Evolutionary conservation across 805 yeast species (phyloP), one percentile per base, ranked within the genome.

Genomic region (Hanseniaspora singularis): DNA sequence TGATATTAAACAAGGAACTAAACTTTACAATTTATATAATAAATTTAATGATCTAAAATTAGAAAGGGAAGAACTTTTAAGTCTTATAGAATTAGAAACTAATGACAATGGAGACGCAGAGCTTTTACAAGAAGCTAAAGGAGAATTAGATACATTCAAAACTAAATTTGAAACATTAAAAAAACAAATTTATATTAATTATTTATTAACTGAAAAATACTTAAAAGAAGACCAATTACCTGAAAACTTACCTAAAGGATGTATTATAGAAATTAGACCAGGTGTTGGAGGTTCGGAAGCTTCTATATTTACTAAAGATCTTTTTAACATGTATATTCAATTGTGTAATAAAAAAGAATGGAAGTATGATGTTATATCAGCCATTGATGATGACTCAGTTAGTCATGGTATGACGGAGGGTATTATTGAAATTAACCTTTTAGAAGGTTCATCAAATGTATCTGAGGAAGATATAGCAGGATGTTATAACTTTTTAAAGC

Each of bases 281-380:
- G 98, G 98, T 7, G 86, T 89, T 2, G 98, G 98, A 14, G 98
- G 98, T 2, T 74, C 79, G 5, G 98, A 92, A 58, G 96, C 98
- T 0, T 78, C 79, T 59, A 72, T 92, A 12, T 92, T 92, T 62
- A 76, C 97, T 0, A 73, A 72, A 33, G 92, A 92, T 57, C 64
- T 92, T 49, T 62, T 86, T 50, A 71, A 72, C 49, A 86, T 92
- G 97, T 92, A 92, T 61, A 64, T 71, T 23, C 77, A 74, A 49
- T 87, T 76, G 58, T 83, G 89, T 31, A 72, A 72, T 48, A 54
- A 64, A 34, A 73, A 76, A 54, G 64, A 69, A 38, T 92, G 97
- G 97, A 71, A 72, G 40, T 69, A 65, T 55, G 72, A 73, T 38
- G 53, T 87, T 0, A 61, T 85, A 4, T 74, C 86, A 14, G 65